These are phyloP conservation scores for Nakazawaea ernobii DNA, from an alignment of 805 yeast species.

Conservation along the genomic window DNA sequence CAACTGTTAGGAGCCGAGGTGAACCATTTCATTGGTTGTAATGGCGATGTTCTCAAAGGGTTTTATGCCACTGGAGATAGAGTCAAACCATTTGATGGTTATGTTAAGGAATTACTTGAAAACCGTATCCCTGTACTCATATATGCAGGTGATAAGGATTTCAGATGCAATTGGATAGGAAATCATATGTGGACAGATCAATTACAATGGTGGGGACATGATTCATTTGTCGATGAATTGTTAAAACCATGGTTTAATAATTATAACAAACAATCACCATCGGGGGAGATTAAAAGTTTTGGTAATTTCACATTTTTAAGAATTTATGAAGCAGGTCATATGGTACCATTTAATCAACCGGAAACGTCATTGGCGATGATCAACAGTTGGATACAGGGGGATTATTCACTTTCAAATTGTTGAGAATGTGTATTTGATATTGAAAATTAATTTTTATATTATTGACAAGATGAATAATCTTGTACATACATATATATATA, in stretches of 20 bases:
- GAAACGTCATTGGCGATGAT: constrained; percentile 72
- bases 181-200: constrained; percentile 79
- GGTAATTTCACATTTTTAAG: constrained; percentile 76
- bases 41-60: constrained; percentile 69
- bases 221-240: constrained; percentile 28
- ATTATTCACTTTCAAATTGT: constrained; percentile 27
- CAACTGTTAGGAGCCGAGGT: constrained; percentile 88
- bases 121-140: constrained; percentile 73
- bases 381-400: constrained; percentile 78
- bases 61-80: constrained; percentile 85
- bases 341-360: constrained; percentile 93
- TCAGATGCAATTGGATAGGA: constrained; percentile 95
- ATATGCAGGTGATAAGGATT: constrained; percentile 95
- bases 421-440: too few species aligned
- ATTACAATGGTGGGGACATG: constrained; percentile 63
- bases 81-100: constrained; percentile 82
- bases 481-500: too few species aligned
- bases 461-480: too few species aligned
- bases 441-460: too few species aligned
- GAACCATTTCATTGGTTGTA: constrained; percentile 68
- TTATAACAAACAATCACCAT: constrained; percentile 18
- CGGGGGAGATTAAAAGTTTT: constrained; percentile 37
- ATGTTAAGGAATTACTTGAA: constrained; percentile 67
- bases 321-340: constrained; percentile 88
- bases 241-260: constrained; percentile 20